Evolutionary conservation across 208 protist genomes (phyloP).

Genomic region (Leishmania lainsoni): DNA sequence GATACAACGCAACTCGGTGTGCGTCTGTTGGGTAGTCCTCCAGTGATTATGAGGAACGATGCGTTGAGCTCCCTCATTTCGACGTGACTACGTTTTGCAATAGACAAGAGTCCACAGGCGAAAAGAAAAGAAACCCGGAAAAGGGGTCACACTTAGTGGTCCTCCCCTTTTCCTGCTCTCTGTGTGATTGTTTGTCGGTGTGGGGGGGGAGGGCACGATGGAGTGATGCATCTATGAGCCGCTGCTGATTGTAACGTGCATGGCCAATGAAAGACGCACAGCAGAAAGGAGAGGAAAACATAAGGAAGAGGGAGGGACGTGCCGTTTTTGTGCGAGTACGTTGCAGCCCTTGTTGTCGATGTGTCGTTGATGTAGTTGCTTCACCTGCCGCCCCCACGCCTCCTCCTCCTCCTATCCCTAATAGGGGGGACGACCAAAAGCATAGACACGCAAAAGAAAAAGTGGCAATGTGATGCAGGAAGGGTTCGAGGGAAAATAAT

Average conservation of each 20-base stretch:
- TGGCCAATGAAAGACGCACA: neutral
- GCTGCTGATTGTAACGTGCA: neutral
- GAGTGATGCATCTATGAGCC: too few species aligned
- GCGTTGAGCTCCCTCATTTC: too few species aligned
- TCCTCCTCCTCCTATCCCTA: neutral
- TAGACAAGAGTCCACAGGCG: too few species aligned
- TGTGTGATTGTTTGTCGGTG: neutral
- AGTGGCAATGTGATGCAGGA: neutral
- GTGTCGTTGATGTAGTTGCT: neutral
- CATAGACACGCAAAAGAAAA: neutral
- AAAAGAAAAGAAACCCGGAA: too few species aligned
- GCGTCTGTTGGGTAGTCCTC: neutral
- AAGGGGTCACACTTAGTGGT: neutral
- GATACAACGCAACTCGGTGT: neutral
- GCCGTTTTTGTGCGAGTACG: neutral
- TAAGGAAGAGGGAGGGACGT: neutral
- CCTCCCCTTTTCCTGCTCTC: neutral
- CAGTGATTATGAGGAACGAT: neutral
- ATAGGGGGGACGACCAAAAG: neutral
- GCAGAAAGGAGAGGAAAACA: neutral
- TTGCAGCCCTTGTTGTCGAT: neutral
- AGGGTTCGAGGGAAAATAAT: neutral
- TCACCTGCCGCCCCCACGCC: too few species aligned
- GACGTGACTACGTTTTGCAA: too few species aligned
- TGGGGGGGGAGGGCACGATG: neutral